phyloP scores from a whole-genome alignment of 768 basidiomycete species.

The Tylopilus felleus region DNA sequence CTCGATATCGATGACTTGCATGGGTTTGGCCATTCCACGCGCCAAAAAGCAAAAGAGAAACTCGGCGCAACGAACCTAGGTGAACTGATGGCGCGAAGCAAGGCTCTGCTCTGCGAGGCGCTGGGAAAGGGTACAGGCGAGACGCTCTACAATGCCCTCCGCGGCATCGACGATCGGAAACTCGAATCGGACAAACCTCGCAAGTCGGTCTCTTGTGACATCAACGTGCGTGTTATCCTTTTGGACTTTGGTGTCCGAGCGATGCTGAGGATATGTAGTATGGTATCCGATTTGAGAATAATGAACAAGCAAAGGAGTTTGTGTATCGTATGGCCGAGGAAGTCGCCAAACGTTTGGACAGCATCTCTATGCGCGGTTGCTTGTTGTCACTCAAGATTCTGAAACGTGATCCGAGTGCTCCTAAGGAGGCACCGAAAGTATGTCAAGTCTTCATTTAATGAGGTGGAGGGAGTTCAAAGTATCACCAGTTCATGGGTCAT shows the following conservation, averaged over 20 bases:
- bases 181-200: constrained; percentile 82
- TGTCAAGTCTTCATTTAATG: constrained; percentile 7
- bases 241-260: neutral
- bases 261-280: constrained; percentile 51
- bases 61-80: constrained; percentile 69
- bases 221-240: constrained; percentile 64
- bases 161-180: constrained; percentile 78
- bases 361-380: constrained; percentile 64
- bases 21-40: constrained; percentile 77
- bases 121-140: constrained; percentile 82
- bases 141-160: constrained; percentile 76
- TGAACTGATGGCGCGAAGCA: constrained; percentile 63
- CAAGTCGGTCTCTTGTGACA: constrained; percentile 91
- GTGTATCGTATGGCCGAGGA: constrained; percentile 74
- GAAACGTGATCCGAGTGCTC: constrained; percentile 81
- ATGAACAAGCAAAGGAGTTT: constrained; percentile 78
- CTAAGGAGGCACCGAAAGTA: constrained; percentile 89
- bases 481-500: constrained; percentile 80
- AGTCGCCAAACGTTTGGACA: constrained; percentile 68
- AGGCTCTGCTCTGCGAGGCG: constrained; percentile 60
- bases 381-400: constrained; percentile 84
- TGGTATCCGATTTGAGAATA: constrained; percentile 87
- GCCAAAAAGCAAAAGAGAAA: constrained; percentile 77
- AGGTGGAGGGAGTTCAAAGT: neutral
- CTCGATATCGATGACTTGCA: constrained; percentile 79